Conservation (phyloP, 2,329 filamentous ascomycete species). For the Beauveria sp. region DNA sequence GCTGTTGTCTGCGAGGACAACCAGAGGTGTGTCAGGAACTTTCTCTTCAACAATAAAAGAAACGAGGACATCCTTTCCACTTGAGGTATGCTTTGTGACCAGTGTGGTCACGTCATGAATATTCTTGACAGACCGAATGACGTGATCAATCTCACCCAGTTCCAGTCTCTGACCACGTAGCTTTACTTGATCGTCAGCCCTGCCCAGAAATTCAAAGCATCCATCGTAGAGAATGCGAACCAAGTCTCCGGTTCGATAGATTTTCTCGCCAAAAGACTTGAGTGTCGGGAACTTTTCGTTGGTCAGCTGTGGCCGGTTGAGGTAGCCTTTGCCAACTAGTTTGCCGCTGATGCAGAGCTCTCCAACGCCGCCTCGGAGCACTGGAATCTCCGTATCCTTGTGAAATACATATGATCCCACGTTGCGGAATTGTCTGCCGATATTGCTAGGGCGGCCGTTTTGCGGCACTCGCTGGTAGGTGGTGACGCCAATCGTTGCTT, state of each 20-base stretch:
- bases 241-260: slow-evolving; percentile 86
- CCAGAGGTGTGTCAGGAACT: slow-evolving; percentile 12
- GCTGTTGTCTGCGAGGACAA: slow-evolving; percentile 23
- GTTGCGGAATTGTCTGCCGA: slow-evolving; percentile 79
- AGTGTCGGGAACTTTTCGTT: slow-evolving; percentile 66
- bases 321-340: slow-evolving; percentile 82
- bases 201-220: slow-evolving; percentile 79
- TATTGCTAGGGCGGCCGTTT: slow-evolving; percentile 78
- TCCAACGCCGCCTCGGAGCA: slow-evolving; percentile 71
- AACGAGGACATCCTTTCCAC: slow-evolving; percentile 76
- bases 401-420: slow-evolving; percentile 75
- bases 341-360: slow-evolving; percentile 85
- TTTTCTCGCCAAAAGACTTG: slow-evolving; percentile 44
- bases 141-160: slow-evolving; percentile 83
- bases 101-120: slow-evolving; percentile 69
- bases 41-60: slow-evolving; percentile 52
- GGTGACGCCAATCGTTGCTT: slow-evolving; percentile 87
- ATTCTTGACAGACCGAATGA: slow-evolving; percentile 53
- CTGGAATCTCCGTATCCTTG: slow-evolving; percentile 60
- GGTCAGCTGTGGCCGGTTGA: slow-evolving; percentile 74
- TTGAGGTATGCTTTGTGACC: slow-evolving; percentile 60
- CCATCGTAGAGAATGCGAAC: slow-evolving; percentile 74
- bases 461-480: slow-evolving; percentile 76
- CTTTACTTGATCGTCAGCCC: slow-evolving; percentile 88
- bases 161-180: slow-evolving; percentile 83